These are phyloP conservation scores for Stephania yunnanensis DNA, from an alignment of 164 flowering plant genomes.

Conservation along the genomic window DNA sequence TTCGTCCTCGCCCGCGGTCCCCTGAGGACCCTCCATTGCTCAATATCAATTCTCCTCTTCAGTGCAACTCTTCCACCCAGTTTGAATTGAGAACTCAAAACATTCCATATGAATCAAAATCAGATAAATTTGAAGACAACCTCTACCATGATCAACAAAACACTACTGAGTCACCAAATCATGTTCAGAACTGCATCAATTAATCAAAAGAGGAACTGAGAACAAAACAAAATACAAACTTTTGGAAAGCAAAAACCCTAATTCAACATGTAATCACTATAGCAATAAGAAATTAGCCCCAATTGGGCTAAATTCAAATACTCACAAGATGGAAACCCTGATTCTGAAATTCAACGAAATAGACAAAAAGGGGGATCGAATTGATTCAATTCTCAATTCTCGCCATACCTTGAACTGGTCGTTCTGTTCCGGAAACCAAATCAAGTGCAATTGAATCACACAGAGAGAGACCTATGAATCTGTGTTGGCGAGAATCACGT, in stretches of 20 bases:
- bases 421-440: too few species aligned
- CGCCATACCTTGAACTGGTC: too few species aligned
- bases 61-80: constrained; percentile 20
- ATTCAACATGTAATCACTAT: too few species aligned
- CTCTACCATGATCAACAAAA: constrained; percentile 9
- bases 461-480: background rate
- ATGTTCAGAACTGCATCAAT: background rate
- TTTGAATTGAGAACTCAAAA: constrained; percentile 14
- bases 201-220: background rate
- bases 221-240: background rate
- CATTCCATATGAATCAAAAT: constrained; percentile 14
- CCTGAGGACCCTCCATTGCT: constrained; percentile 33
- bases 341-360: too few species aligned
- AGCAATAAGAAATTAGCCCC: too few species aligned
- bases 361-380: too few species aligned
- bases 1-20: constrained; percentile 29
- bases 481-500: background rate
- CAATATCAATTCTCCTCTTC: constrained; percentile 13
- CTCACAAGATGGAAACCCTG: too few species aligned
- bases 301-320: too few species aligned
- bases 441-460: background rate
- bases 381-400: too few species aligned
- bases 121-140: constrained; percentile 10
- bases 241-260: too few species aligned
- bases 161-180: too few species aligned